Percentiles rank a stretch among this genome's conserved stretches.
Conservation (phyloP, 768 basidiomycete genomes). For the Agrocybe chaxingu region DNA sequence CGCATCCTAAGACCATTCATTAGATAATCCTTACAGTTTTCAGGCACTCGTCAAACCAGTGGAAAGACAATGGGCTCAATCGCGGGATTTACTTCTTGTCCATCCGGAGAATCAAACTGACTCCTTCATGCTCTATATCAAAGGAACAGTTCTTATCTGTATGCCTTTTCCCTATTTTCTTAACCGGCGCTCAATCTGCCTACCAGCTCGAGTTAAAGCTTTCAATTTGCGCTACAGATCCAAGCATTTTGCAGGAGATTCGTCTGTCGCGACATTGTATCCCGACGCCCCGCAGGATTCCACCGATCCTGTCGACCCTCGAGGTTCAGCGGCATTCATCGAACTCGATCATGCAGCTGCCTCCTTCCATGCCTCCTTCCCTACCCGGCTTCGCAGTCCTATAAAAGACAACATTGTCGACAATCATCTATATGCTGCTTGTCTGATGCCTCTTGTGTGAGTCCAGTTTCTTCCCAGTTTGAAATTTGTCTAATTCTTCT, state of each 20-base stretch:
- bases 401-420: conserved; percentile 56
- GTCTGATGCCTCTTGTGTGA: conserved; percentile 41
- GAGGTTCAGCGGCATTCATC: conserved; percentile 59
- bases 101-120: conserved; percentile 66
- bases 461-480: conserved; percentile 7
- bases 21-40: conserved; percentile 2
- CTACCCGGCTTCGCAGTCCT: conserved; percentile 52
- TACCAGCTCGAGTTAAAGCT: conserved; percentile 46
- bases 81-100: conserved; percentile 52
- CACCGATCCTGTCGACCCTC: conserved; percentile 51
- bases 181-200: not conserved
- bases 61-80: conserved; percentile 68
- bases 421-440: conserved; percentile 51
- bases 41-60: conserved; percentile 46
- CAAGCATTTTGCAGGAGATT: conserved; percentile 58
- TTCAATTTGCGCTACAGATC: conserved; percentile 69
- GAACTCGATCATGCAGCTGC: conserved; percentile 58
- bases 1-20: not conserved
- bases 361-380: conserved; percentile 58
- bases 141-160: conserved; percentile 65
- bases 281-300: conserved; percentile 29
- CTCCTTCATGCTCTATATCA: conserved; percentile 70
- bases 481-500: conserved; percentile 4
- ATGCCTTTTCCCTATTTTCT: conserved; percentile 9
- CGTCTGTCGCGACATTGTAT: conserved; percentile 38